These are phyloP conservation scores for Paradendryphiella salina DNA, from an alignment of 2,329 filamentous ascomycete genomes.

Conservation along the genomic window DNA sequence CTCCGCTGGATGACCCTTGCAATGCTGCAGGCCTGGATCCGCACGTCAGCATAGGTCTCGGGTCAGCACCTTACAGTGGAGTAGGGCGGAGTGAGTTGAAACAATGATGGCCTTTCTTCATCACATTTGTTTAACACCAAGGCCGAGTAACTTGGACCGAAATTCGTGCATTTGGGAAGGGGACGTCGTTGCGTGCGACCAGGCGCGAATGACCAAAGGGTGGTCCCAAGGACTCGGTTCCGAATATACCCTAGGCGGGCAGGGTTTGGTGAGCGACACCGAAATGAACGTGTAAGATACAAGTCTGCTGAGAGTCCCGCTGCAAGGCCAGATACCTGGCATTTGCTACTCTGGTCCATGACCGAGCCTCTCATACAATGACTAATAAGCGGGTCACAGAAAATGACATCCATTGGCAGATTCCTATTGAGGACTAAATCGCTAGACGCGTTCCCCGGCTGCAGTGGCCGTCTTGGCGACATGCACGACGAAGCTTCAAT, in stretches of 20 bases:
- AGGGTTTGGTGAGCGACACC: not conserved
- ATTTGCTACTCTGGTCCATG: not conserved
- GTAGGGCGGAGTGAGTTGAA: constrained; percentile 28
- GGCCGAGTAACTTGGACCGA: constrained; percentile 9
- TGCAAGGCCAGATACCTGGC: not conserved
- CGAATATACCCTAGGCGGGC: constrained; percentile 6
- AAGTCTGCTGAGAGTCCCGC: not conserved
- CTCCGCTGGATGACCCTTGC: constrained; percentile 31
- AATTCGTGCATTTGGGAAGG: not conserved
- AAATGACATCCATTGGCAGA: not conserved
- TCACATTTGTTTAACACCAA: not conserved
- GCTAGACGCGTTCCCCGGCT: constrained; percentile 5
- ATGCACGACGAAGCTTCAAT: constrained; percentile 17
- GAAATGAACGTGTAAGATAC: not conserved
- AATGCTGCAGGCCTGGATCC: constrained; percentile 22
- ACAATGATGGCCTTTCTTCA: not conserved
- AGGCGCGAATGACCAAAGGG: constrained; percentile 1
- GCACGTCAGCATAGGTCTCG: constrained; percentile 23
- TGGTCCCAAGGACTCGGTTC: constrained; percentile 4
- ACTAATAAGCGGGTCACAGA: not conserved
- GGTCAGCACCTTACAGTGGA: constrained; percentile 37
- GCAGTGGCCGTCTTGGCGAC: constrained; percentile 17
- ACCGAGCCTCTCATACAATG: not conserved
- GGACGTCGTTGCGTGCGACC: not conserved
- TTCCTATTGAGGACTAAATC: constrained; percentile 1